Evolutionary conservation across 495 filamentous ascomycete genomes (phyloP), one percentile per base, ranked within the genome.

Genomic region (Penicillium flavigenum): DNA sequence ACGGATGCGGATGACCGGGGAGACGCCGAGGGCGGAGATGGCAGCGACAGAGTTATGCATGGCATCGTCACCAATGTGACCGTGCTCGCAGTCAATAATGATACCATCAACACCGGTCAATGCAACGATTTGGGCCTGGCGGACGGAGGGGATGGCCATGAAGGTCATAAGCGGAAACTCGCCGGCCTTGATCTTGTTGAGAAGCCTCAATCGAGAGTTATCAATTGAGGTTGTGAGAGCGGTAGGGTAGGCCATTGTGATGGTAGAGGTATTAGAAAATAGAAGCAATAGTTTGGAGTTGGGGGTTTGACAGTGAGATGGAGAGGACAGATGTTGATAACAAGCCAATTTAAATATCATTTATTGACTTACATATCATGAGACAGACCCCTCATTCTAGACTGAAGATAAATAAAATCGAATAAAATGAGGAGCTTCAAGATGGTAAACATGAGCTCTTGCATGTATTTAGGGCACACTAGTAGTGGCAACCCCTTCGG

Each of bases 31-130:
- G 22, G 84, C 78, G 17, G 85, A 85, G 44, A 87, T 83, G 4
- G 85, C 84, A 24, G 88, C 85, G 31, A 93, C 89, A 3, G 88
- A 84, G 57, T 92, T 89, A 64, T 94, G 90, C 91, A 94, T 94
- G 12, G 83, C 80, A 38, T 81, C 83, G 72, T 93, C 88, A 80
- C 61, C 62, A 29, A 70, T 61, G 60, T 64, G 60, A 16, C 68
- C 68, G 32, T 70, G 65, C 36, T 68, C 68, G 19, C 55, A 60
- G 39, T 70, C 68, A 24, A 70, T 60, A 38, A 73, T 66, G 46
- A 73, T 69, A 27, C 65, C 68, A 52, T 77, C 74, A 5, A 74
- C 46, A 2, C 74, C 74, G 5, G 74, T 77, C 48, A 70, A 54
- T 2, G 74, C 59, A 16, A 76, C 64, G 22, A 76, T 68, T 48